phyloP scores from a whole-genome alignment of 306 rosid species.

The Trifolium fragiferum region DNA sequence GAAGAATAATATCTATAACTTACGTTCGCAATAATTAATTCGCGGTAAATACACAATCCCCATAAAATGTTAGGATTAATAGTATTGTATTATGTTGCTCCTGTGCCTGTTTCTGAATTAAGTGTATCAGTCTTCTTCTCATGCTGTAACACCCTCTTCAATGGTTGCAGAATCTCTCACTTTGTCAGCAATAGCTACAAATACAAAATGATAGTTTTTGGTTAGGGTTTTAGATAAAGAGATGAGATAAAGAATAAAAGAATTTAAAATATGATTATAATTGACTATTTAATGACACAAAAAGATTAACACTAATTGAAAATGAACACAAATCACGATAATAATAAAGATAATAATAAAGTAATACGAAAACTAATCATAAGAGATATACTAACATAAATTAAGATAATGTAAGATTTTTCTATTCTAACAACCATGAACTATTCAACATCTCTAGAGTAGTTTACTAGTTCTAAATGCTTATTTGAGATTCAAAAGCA shows the following conservation, averaged over 20 bases:
- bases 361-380: not conserved
- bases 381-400: not conserved
- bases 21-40: constrained; percentile 16
- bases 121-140: constrained; percentile 22
- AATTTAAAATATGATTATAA: not conserved
- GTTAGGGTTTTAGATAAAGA: not conserved
- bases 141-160: constrained; percentile 46
- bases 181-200: constrained; percentile 45
- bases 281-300: not conserved
- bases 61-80: constrained; percentile 14
- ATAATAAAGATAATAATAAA: too few species aligned
- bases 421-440: not conserved
- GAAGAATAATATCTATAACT: not conserved
- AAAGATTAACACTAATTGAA: not conserved
- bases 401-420: not conserved
- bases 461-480: constrained; percentile 35
- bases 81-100: constrained; percentile 23
- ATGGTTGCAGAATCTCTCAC: constrained; percentile 45
- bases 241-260: not conserved
- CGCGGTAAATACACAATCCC: not conserved
- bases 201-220: constrained; percentile 35
- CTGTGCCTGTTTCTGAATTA: not conserved
- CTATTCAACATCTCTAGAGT: not conserved
- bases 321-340: not conserved
- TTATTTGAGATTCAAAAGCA: constrained; percentile 5